phyloP scores from a whole-genome alignment of 768 basidiomycete species.

The Lentinula boryana region DNA sequence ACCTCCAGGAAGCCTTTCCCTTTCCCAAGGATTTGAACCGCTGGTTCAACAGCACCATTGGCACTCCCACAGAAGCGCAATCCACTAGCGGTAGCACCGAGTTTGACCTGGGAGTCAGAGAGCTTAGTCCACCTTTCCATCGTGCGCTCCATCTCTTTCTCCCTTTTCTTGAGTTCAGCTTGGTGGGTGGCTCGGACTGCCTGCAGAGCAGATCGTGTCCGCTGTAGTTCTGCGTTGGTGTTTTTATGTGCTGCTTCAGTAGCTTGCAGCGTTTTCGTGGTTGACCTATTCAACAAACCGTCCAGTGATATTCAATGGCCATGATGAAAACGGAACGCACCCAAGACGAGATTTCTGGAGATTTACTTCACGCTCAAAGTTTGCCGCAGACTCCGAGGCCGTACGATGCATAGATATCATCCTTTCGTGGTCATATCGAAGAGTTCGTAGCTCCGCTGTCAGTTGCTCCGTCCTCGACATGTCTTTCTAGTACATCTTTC shows the following conservation, averaged over 20 bases:
- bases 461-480: conserved; percentile 76
- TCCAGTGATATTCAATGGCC: conserved; percentile 2
- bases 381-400: conserved; percentile 55
- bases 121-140: conserved; percentile 72
- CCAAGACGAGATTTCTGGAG: conserved; percentile 63
- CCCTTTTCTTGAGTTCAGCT: conserved; percentile 73
- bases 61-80: conserved; percentile 27
- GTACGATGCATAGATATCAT: conserved; percentile 57
- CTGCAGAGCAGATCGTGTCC: conserved; percentile 63
- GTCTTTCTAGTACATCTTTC: conserved; percentile 45
- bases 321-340: conserved; percentile 37
- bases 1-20: conserved; percentile 55
- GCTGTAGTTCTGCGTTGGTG: conserved; percentile 63
- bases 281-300: conserved; percentile 29
- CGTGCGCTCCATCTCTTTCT: conserved; percentile 73
- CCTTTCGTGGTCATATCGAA: conserved; percentile 79
- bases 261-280: conserved; percentile 47
- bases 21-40: conserved; percentile 38
- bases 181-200: conserved; percentile 63
- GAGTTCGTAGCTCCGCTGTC: conserved; percentile 65
- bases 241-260: conserved; percentile 67
- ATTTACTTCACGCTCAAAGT: conserved; percentile 75
- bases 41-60: conserved; percentile 34
- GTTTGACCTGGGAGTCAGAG: conserved; percentile 60
- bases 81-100: conserved; percentile 43